Percentiles rank a stretch among this genome's conserved stretches.
These are phyloP conservation scores for Grigorovia transvaalensis DNA, from an alignment of 805 yeast species.

Conservation along the genomic window DNA sequence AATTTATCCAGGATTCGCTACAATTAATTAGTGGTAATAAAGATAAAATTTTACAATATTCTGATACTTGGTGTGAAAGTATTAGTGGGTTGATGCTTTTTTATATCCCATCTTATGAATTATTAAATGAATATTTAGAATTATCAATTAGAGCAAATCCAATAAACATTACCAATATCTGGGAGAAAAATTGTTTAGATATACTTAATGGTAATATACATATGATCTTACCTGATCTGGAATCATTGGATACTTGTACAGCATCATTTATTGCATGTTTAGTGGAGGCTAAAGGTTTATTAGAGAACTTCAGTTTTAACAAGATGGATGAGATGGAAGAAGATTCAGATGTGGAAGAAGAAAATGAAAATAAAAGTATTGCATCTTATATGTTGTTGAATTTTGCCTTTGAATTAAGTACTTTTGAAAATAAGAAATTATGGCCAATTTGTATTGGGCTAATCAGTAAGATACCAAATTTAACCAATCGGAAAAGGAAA, in stretches of 20 bases:
- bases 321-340: slow-evolving; percentile 1
- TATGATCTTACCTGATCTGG: slow-evolving; percentile 47
- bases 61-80: slow-evolving; percentile 62
- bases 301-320: slow-evolving; percentile 30
- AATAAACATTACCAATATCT: slow-evolving; percentile 32
- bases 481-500: slow-evolving; percentile 27
- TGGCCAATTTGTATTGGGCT: slow-evolving; percentile 66
- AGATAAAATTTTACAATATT: slow-evolving; percentile 38
- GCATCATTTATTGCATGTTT: slow-evolving; percentile 53
- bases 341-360: slow-evolving; percentile 15
- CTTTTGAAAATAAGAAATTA: slow-evolving; percentile 33
- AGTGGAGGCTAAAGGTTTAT: slow-evolving; percentile 53
- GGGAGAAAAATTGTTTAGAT: slow-evolving; percentile 49
- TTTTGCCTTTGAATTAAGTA: slow-evolving; percentile 25
- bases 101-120: slow-evolving; percentile 44
- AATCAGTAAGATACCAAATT: slow-evolving; percentile 38
- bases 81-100: slow-evolving; percentile 45
- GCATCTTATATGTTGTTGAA: slow-evolving; percentile 29
- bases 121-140: slow-evolving; percentile 34
- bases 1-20: slow-evolving; percentile 25
- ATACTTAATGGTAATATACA: slow-evolving; percentile 47
- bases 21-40: slow-evolving; percentile 31
- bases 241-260: slow-evolving; percentile 50
- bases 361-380: slow-evolving; percentile 34
- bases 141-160: slow-evolving; percentile 28